A percentile compares a stretch with the other conserved stretches of the same genome.
These are phyloP conservation scores for Poterioochromonas sp. DNA, from an alignment of 352 stramenopile genomes.

Conservation along the genomic window DNA sequence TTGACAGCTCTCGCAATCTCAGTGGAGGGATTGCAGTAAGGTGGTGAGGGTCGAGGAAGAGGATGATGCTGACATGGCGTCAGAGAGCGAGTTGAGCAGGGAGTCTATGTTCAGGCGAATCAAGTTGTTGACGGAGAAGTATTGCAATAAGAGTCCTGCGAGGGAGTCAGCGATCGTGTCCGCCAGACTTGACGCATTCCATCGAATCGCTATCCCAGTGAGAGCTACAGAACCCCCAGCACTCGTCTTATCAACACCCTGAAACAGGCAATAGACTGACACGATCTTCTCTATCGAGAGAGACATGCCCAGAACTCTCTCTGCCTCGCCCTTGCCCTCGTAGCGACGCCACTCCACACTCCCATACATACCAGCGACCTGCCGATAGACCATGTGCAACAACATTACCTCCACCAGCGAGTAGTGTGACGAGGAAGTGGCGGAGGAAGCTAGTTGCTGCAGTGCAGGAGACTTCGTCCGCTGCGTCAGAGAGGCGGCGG, in stretches of 20 bases:
- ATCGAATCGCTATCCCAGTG: conserved; percentile 48
- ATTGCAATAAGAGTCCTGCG: conserved; percentile 87
- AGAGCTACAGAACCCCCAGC: conserved; percentile 48
- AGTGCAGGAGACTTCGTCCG: too few species aligned
- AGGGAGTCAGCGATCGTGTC: conserved; percentile 91
- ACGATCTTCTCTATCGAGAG: not conserved
- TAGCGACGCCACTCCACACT: too few species aligned
- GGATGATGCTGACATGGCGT: too few species aligned
- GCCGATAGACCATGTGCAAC: conserved; percentile 58
- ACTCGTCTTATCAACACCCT: conserved; percentile 34
- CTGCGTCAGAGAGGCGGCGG: too few species aligned
- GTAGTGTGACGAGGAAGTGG: not conserved
- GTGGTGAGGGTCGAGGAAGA: too few species aligned
- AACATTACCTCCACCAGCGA: conserved; percentile 42
- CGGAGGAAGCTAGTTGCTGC: too few species aligned
- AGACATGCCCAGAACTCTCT: not conserved
- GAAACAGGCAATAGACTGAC: not conserved
- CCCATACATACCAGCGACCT: too few species aligned
- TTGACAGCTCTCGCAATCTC: too few species aligned
- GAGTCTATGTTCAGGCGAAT: not conserved
- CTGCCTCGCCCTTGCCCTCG: not conserved
- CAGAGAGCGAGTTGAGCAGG: not conserved
- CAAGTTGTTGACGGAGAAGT: not conserved
- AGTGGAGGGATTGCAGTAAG: too few species aligned
- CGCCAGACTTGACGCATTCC: conserved; percentile 76